These are phyloP conservation scores for Hyphodiscus hymeniophilus DNA, from an alignment of 495 filamentous ascomycete genomes.

Conservation along the genomic window DNA sequence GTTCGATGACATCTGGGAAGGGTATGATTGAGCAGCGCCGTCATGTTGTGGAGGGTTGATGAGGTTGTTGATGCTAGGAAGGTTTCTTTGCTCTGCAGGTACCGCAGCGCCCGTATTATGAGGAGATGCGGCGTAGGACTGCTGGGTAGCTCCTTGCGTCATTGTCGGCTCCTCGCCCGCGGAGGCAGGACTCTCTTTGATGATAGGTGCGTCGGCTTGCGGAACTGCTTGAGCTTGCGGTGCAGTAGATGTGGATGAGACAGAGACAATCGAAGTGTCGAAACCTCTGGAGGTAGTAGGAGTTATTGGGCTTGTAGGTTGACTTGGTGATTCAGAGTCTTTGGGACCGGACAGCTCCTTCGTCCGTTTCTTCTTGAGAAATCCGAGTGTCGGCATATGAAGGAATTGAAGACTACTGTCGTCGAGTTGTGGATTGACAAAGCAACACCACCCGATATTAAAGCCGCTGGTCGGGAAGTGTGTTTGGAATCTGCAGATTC, in stretches of 20 bases:
- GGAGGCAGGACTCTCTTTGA: constrained; percentile 26
- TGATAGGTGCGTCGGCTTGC: constrained; percentile 16
- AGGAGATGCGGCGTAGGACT: constrained; percentile 3
- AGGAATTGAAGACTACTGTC: constrained; percentile 12
- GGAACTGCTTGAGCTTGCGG: constrained; percentile 27
- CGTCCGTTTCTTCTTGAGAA: constrained; percentile 97
- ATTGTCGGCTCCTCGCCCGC: constrained; percentile 21
- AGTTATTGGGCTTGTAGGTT: constrained; percentile 54
- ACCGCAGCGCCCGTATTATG: constrained; percentile 7
- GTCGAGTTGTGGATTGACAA: constrained; percentile 8
- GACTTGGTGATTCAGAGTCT: constrained; percentile 42
- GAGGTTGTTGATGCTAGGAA: constrained; percentile 62
- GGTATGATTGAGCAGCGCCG: constrained; percentile 16
- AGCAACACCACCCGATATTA: constrained; percentile 7
- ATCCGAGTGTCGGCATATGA: constrained; percentile 67
- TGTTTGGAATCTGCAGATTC: neutral
- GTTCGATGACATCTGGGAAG: constrained; percentile 5
- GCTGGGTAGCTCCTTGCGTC: constrained; percentile 26
- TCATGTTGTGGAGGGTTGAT: constrained; percentile 46
- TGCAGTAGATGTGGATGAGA: constrained; percentile 20
- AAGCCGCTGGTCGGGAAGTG: neutral
- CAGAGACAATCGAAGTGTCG: constrained; percentile 22
- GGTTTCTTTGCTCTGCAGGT: constrained; percentile 41
- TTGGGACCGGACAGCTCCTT: constrained; percentile 58
- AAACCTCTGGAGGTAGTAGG: constrained; percentile 37